phyloP scores from a whole-genome alignment of 78 protist species.

The Dictyostelium firmibasis region DNA sequence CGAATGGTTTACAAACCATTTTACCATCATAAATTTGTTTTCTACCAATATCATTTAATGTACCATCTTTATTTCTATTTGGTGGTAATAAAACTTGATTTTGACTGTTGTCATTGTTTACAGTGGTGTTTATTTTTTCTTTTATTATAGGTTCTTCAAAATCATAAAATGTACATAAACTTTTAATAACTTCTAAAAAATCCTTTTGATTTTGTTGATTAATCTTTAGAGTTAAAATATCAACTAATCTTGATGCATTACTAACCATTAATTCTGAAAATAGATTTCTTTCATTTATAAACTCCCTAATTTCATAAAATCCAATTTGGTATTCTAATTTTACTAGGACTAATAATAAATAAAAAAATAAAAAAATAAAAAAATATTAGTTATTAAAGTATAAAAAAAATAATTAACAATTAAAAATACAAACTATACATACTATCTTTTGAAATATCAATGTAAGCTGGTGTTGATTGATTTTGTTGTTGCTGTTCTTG shows the following conservation, averaged over 20 bases:
- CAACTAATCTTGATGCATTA: not conserved
- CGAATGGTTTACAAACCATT: not conserved
- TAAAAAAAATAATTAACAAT: too few relatives aligned
- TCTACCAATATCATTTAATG: slow-evolving; percentile 31
- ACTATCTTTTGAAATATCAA: slow-evolving; percentile 10
- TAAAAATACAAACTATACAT: not conserved
- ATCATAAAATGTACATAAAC: not conserved
- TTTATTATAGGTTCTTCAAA: not conserved
- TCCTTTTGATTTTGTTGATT: slow-evolving; percentile 6
- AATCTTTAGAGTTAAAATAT: not conserved
- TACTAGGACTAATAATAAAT: not conserved
- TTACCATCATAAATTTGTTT: slow-evolving; percentile 28
- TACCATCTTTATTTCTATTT: slow-evolving; percentile 24
- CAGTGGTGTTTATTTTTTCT: not conserved
- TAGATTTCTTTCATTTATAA: not conserved
- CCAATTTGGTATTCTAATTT: not conserved
- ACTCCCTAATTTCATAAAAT: not conserved
- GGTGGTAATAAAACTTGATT: slow-evolving; percentile 25
- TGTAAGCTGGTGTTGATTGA: not conserved
- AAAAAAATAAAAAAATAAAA: not conserved
- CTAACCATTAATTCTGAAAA: not conserved
- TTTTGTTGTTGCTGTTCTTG: not conserved
- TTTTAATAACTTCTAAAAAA: not conserved
- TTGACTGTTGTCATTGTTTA: not conserved
- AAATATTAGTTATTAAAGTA: not conserved